Evolutionary conservation across 177 flowering plant genomes (phyloP), one percentile per base, ranked within the genome.

Genomic region (Telopea speciosissima): DNA sequence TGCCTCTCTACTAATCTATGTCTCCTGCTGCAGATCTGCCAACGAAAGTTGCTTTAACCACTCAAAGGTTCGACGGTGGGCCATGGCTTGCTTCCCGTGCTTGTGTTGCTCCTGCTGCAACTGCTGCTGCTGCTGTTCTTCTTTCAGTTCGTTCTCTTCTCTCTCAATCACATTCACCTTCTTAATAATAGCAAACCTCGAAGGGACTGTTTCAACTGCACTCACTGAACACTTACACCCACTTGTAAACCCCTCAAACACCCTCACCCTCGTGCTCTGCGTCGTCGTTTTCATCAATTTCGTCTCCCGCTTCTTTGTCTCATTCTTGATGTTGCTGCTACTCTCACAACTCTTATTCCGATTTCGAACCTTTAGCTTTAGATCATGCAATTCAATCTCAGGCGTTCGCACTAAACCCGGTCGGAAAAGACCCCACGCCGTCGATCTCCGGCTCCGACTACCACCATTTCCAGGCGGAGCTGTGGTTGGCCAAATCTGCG

Each of bases 41-140:
- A 81, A 78, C 58, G 91, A 81, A 71, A 90, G 91, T 78, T 90
- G 86, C 81, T 80, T 89, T 70, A 92, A 63, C 96, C 97, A 92
- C 72, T 89, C 96, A 83, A 81, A 85, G 58, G 92, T 90, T 25
- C 97, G 76, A 60, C 80, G 82, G 65, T 81, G 83, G 65, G 87
- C 81, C 83, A 79, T 19, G 1, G 70, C 75, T 59, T 81, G 79
- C 80, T 83, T 83, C 68, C 73, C 81, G 31, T 71, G 63, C 31
- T 65, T 26, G 31, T 26, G 31, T 19, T 44, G 68, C 65, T 75
- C 63, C 25, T 23, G 25, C 54, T 71, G 44, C 68, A 65, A 58
- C 21, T 68, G 67, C 71, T 77, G 73, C 74, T 62, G 65, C 21
- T 60, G 64, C 64, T 70, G 36, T 72, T 33, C 33, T 56, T 77